Percentiles rank a stretch among this genome's conserved stretches.
These are phyloP conservation scores for Talaromyces sp. DNA, from an alignment of 2,329 filamentous ascomycete genomes.

Conservation along the genomic window DNA sequence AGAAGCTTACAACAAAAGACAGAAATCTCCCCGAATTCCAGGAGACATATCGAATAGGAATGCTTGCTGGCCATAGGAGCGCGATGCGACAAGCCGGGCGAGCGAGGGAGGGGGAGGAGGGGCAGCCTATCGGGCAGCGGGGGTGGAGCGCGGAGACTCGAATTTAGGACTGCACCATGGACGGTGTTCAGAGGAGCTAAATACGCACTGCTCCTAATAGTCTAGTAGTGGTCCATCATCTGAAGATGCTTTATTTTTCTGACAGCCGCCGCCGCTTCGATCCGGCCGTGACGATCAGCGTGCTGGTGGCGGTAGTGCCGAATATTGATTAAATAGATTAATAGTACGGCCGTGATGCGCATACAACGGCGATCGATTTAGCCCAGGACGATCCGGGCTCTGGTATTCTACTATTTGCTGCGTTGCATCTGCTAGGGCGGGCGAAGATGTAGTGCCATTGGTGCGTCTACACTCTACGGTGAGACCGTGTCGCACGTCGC, in stretches of 20 bases:
- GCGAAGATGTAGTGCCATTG: not conserved
- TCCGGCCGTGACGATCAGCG: not conserved
- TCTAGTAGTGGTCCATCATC: not conserved
- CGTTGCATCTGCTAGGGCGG: not conserved
- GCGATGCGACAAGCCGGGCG: not conserved
- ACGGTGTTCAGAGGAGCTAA: not conserved
- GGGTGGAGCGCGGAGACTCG: not conserved
- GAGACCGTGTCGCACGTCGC: not conserved
- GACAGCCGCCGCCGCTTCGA: not conserved
- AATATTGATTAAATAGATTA: not conserved
- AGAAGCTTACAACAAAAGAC: not conserved
- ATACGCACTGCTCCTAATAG: not conserved
- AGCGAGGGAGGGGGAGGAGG: not conserved
- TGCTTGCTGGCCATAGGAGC: not conserved
- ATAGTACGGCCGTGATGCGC: not conserved
- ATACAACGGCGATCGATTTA: not conserved
- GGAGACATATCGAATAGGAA: not conserved
- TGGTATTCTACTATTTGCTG: not conserved
- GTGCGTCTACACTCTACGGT: not conserved
- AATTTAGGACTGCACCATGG: not conserved
- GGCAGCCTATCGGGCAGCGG: not conserved
- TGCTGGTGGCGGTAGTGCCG: not conserved
- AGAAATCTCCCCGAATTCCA: not conserved
- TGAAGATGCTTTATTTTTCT: not conserved
- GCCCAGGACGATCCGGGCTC: not conserved